These are phyloP conservation scores for Misopates orontium DNA, from an alignment of 257 asterid species.

Conservation along the genomic window DNA sequence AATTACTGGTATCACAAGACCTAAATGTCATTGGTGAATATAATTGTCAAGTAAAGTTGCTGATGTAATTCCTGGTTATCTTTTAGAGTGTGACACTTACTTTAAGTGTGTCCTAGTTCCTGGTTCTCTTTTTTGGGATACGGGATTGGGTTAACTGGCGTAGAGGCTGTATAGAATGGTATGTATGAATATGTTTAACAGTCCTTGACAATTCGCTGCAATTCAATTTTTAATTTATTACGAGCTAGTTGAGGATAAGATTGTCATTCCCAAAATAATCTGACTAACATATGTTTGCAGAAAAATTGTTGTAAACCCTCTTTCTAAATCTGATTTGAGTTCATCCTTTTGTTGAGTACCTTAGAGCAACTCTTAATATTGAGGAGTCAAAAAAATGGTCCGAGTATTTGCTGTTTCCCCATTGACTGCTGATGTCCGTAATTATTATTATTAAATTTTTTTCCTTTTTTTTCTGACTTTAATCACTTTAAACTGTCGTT, in stretches of 20 bases:
- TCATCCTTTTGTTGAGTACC: conserved; percentile 5
- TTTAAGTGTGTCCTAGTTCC: too few species aligned
- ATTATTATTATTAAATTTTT: too few species aligned
- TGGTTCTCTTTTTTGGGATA: too few species aligned
- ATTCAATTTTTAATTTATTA: not conserved
- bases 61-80: not conserved
- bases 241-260: not conserved
- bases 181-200: not conserved
- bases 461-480: too few species aligned
- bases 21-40: conserved; percentile 1
- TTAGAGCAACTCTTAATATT: not conserved
- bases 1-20: not conserved
- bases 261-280: conserved; percentile 1
- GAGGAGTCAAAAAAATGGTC: conserved; percentile 7
- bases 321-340: conserved; percentile 2
- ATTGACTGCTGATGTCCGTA: not conserved
- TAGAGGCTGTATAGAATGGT: conserved; percentile 6
- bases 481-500: too few species aligned
- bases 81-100: not conserved
- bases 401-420: not conserved
- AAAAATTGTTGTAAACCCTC: not conserved
- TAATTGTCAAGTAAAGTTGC: not conserved
- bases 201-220: not conserved
- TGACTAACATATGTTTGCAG: not conserved
- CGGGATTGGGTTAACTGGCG: not conserved